phyloP scores from a whole-genome alignment of 2,329 filamentous ascomycete genomes.

The Zymoseptoria brevis region DNA sequence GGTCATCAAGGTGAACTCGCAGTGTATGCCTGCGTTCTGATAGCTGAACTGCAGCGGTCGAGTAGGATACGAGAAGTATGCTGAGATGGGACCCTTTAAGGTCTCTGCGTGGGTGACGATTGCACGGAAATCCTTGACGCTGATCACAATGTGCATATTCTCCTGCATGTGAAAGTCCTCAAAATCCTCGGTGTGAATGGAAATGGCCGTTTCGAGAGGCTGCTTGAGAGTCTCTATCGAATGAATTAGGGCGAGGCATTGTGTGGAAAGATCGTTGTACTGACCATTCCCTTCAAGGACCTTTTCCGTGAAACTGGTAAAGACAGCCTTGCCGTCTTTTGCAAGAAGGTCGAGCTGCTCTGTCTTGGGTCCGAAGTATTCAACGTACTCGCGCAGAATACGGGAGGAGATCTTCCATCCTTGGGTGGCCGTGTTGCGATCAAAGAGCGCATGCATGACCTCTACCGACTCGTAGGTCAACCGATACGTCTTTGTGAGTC shows the following conservation, averaged over 20 bases:
- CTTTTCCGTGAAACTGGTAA: slow-evolving; percentile 77
- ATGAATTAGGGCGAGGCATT: slow-evolving; percentile 9
- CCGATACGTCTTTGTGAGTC: slow-evolving; percentile 68
- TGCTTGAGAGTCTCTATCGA: slow-evolving; percentile 64
- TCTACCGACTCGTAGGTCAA: slow-evolving; percentile 66
- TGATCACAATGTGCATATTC: slow-evolving; percentile 70
- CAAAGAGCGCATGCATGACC: slow-evolving; percentile 71
- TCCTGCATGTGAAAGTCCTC: slow-evolving; percentile 66
- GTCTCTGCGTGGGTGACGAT: slow-evolving; percentile 69
- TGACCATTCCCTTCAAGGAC: slow-evolving; percentile 58
- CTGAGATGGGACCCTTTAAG: slow-evolving; percentile 57
- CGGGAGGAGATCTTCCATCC: slow-evolving; percentile 65
- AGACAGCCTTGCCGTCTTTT: slow-evolving; percentile 60
- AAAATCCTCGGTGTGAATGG: slow-evolving; percentile 68
- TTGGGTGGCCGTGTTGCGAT: slow-evolving; percentile 56
- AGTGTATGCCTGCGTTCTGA: slow-evolving; percentile 57
- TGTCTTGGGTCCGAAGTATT: slow-evolving; percentile 72
- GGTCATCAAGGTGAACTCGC: slow-evolving; percentile 77
- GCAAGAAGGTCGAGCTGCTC: slow-evolving; percentile 74
- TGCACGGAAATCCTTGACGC: slow-evolving; percentile 74
- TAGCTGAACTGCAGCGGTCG: slow-evolving; percentile 68
- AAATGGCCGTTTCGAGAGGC: slow-evolving; percentile 70
- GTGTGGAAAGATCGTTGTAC: slow-evolving; percentile 1
- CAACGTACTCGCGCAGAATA: slow-evolving; percentile 65
- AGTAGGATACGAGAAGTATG: slow-evolving; percentile 62